Base-by-base conservation (phyloP, 495 filamentous ascomycete species). In the Trichoderma orchidacearum region DNA sequence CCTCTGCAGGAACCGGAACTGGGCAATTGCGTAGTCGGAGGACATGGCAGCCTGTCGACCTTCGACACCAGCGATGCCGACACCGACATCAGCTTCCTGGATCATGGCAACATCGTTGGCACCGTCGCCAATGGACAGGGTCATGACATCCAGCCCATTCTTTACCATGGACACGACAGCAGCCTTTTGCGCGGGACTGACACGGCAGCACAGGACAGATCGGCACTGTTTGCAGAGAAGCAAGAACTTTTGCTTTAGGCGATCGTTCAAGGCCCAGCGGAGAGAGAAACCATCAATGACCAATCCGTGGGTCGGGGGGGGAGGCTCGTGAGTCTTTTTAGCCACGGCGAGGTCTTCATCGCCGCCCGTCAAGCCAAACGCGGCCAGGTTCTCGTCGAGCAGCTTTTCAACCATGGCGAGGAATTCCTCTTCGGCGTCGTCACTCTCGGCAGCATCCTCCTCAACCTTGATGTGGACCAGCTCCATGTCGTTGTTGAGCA, bases 71-170 rank as follows among this genome's bases (percentile, higher is more conserved):
- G 94, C 92, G 69, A 99, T 96, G 68, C 94, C 94, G 55, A 99
- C 92, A 68, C 94, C 94, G 18, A 97, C 89, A 70, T 99, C 90
- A 4, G 94, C 94, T 70, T 97, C 91, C 70, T 99, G 94, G 66
- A 99, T 99, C 94, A 99, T 99, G 34, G 94, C 94, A 59, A 97
- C 94, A 71, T 99, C 94, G 70, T 97, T 99, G 58, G 94, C 94
- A 54, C 93, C 94, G 70, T 99, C 94, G 58, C 94, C 94, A 54
- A 99, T 86, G 1, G 92, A 90, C 41, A 99, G 79, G 6, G 93
- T 96, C 85, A 99, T 95, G 68, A 97, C 91, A 68, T 96, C 89
- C 34, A 99, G 76, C 29, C 94, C 91, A 56, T 79, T 78, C 72
- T 96, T 96, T 51, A 99, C 72, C 87, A 99, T 88, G 58, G 83